phyloP scores from a whole-genome alignment of 73 alveolate genomes.

The Stentor roeselii region DNA sequence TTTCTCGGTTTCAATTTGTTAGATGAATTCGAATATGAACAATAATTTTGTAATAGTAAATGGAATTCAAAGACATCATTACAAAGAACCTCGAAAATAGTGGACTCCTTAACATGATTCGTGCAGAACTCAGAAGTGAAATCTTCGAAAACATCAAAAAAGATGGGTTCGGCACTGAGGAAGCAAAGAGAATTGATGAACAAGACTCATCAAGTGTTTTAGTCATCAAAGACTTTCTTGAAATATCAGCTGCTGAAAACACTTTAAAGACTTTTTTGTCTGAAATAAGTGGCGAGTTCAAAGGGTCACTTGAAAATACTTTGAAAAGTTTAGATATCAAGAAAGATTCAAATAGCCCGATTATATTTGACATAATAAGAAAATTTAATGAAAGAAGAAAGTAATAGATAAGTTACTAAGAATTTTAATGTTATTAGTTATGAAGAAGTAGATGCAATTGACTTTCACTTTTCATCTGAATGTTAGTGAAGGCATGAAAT shows the following conservation, averaged over 20 bases:
- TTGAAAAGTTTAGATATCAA: neutral
- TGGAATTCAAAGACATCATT: constrained; percentile 3
- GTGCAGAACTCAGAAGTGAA: neutral
- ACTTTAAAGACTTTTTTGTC: neutral
- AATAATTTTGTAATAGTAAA: too few relatives aligned
- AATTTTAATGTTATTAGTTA: too few relatives aligned
- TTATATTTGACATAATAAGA: neutral
- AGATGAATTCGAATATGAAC: too few relatives aligned
- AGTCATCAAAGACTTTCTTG: neutral
- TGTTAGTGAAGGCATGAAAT: too few relatives aligned
- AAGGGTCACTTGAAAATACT: neutral
- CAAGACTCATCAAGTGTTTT: neutral
- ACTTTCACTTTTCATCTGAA: too few relatives aligned
- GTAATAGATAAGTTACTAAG: too few relatives aligned
- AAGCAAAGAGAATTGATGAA: neutral
- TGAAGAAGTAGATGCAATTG: too few relatives aligned
- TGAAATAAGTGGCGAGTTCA: neutral
- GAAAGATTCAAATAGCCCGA: neutral
- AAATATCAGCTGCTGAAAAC: neutral
- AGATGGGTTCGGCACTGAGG: neutral
- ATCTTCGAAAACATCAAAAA: neutral
- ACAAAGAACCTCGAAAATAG: neutral
- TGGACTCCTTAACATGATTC: neutral
- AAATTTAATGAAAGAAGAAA: neutral
- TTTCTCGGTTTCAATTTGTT: too few relatives aligned